phyloP scores from a whole-genome alignment of 805 yeast species.

The Hanseniaspora mollemarum region DNA sequence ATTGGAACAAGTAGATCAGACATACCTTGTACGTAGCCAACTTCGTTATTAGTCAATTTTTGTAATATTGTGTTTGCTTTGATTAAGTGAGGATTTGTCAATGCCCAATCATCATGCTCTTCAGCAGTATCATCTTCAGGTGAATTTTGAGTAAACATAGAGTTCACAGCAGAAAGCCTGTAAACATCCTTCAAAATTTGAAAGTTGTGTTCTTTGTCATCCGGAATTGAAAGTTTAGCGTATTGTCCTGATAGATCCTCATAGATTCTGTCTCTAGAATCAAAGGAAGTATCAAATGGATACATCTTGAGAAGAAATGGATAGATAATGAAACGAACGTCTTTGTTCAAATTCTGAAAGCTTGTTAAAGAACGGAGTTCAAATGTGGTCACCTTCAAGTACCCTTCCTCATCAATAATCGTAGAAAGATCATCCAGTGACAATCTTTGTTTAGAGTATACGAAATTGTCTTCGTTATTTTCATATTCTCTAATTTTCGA shows the following conservation, averaged over 20 bases:
- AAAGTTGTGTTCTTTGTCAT: constrained; percentile 60
- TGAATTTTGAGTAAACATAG: constrained; percentile 22
- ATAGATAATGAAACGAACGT: constrained; percentile 69
- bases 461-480: neutral
- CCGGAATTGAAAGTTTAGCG: constrained; percentile 37
- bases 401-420: constrained; percentile 56
- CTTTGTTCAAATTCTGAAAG: constrained; percentile 33
- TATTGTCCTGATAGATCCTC: constrained; percentile 21
- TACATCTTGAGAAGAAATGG: constrained; percentile 67
- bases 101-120: constrained; percentile 45
- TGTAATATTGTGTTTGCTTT: constrained; percentile 68
- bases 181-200: constrained; percentile 89
- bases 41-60: constrained; percentile 63
- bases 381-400: constrained; percentile 55
- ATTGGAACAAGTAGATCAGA: constrained; percentile 82
- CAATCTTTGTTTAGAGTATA: neutral
- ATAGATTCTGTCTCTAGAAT: constrained; percentile 62
- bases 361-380: constrained; percentile 32
- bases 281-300: constrained; percentile 74
- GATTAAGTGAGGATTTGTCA: constrained; percentile 64
- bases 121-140: constrained; percentile 19
- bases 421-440: neutral
- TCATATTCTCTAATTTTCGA: constrained; percentile 3
- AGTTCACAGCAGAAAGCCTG: constrained; percentile 38
- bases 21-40: constrained; percentile 98